Conservation (phyloP, 306 rosid genomes). For the Ormosia semicastrata region DNA sequence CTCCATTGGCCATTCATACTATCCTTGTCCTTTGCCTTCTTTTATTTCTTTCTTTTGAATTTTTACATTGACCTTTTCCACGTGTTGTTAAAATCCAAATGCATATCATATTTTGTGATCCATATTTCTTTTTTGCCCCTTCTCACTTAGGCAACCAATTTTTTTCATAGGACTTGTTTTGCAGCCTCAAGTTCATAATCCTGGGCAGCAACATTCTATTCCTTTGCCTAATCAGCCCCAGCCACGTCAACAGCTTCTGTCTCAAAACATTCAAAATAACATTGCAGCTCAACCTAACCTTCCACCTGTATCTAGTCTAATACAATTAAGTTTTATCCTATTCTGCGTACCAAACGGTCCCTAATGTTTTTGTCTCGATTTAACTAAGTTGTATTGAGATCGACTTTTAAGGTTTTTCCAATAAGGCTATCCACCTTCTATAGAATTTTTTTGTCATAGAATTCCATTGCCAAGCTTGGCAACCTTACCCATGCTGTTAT, state of each 20-base stretch:
- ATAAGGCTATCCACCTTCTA: too few relatives aligned
- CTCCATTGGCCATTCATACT: neutral
- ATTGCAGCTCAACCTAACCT: too few relatives aligned
- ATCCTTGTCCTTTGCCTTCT: neutral
- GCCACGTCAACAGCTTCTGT: constrained; percentile 58
- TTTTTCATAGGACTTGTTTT: constrained; percentile 51
- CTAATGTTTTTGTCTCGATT: too few relatives aligned
- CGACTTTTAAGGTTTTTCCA: too few relatives aligned
- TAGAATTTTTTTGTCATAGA: too few relatives aligned
- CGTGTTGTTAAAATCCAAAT: constrained; percentile 6
- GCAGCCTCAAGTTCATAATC: constrained; percentile 59
- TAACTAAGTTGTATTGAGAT: too few relatives aligned
- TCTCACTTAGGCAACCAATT: neutral
- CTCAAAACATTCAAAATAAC: constrained; percentile 67
- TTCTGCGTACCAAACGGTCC: too few relatives aligned
- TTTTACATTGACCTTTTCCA: neutral
- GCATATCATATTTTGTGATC: constrained; percentile 14
- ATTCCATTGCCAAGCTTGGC: too few relatives aligned
- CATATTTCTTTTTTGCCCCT: neutral
- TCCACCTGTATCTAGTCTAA: constrained; percentile 55
- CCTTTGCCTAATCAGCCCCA: constrained; percentile 60
- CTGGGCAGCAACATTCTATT: constrained; percentile 61
- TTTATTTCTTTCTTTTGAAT: neutral
- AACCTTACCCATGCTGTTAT: too few relatives aligned
- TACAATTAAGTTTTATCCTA: too few relatives aligned